phyloP scores from a whole-genome alignment of 805 yeast genomes.

The Candida ponderosae region DNA sequence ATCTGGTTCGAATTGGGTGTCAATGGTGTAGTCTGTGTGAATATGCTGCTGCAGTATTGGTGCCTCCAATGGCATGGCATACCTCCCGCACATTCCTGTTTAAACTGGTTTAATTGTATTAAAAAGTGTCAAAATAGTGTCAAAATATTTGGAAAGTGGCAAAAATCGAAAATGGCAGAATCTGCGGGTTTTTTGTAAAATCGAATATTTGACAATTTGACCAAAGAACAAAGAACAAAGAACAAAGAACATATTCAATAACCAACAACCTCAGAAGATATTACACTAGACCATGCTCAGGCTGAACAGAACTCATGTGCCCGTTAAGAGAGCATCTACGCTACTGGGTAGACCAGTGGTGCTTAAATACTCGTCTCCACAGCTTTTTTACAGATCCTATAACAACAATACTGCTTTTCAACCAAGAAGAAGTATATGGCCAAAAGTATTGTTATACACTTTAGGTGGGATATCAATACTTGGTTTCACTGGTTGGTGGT shows the following conservation, averaged over 20 bases:
- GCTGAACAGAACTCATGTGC: no score
- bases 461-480: slow-evolving; percentile 17
- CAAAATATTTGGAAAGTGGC: no score
- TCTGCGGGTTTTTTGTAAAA: no score
- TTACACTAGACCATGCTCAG: no score
- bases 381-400: background rate
- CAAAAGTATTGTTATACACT: slow-evolving; percentile 10
- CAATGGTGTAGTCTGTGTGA: slow-evolving; percentile 21
- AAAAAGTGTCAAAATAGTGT: no score
- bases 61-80: slow-evolving; percentile 34
- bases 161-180: no score
- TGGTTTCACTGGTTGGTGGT: slow-evolving; percentile 25
- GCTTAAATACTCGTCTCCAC: no score
- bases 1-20: no score
- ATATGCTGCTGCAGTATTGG: slow-evolving; percentile 2
- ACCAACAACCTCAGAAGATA: background rate
- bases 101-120: background rate
- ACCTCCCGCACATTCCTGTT: slow-evolving; percentile 55
- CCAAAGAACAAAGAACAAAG: no score
- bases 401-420: background rate
- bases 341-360: no score
- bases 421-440: slow-evolving; percentile 10
- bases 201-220: no score
- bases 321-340: no score
- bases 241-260: background rate